Conservation (phyloP, 257 asterid genomes). For the Solanum ahanhuiri region DNA sequence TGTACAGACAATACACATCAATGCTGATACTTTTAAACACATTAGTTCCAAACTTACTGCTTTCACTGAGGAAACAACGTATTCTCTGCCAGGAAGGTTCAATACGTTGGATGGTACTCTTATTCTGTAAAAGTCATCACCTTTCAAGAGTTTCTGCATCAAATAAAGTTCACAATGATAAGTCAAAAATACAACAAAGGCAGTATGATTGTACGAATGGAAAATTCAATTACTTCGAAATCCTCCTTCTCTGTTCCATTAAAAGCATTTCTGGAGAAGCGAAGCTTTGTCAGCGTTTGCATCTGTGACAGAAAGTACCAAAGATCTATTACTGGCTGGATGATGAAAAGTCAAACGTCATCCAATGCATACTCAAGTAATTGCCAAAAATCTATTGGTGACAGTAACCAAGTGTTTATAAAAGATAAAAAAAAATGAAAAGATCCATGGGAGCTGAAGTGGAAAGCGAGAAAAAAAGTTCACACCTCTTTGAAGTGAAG, state of each 20-base stretch:
- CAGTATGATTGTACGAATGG: neutral
- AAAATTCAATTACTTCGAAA: constrained; percentile 45
- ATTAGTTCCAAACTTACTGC: constrained; percentile 48
- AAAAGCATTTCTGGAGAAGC: constrained; percentile 71
- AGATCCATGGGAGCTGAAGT: neutral
- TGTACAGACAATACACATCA: neutral
- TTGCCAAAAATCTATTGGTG: neutral
- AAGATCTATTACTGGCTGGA: neutral
- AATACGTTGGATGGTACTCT: constrained; percentile 74
- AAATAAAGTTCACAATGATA: constrained; percentile 4
- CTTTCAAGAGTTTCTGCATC: constrained; percentile 73
- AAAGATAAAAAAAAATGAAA: neutral
- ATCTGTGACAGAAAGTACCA: neutral
- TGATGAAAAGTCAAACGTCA: neutral
- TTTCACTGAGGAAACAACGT: constrained; percentile 68
- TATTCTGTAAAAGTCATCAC: constrained; percentile 78
- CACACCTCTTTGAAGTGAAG: neutral
- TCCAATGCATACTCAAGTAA: neutral
- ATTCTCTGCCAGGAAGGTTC: constrained; percentile 65
- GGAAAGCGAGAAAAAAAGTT: neutral
- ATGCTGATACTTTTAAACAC: neutral
- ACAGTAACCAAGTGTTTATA: neutral
- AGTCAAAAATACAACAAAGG: neutral
- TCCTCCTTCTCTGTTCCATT: constrained; percentile 57
- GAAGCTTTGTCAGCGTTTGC: constrained; percentile 94